Evolutionary conservation across 257 asterid genomes (phyloP), one percentile per base, ranked within the genome.

Genomic region (Leptodermis oblonga): DNA sequence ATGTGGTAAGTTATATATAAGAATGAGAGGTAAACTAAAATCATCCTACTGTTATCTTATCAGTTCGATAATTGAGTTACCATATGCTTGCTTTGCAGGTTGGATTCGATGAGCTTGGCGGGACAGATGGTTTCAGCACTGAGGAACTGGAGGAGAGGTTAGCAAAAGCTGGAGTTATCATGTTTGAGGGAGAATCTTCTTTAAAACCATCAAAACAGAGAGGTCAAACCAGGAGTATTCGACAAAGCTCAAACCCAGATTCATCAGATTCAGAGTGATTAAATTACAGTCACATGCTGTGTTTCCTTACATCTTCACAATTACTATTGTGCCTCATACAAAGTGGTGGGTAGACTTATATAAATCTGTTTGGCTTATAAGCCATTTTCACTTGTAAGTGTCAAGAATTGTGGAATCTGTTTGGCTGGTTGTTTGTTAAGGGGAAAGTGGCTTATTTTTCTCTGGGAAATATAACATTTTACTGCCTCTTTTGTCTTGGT

Each of bases 101-200:
- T 78, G 99, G 99, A 15, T 94, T 94, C 62, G 97, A 94, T 76
- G 96, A 94, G 83, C 95, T 94, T 58, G 98, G 99, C 15, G 97
- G 95, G 63, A 89, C 46, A 9, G 99, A 94, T 71, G 95, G 85
- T 17, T 94, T 94, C 85, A 87, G 88, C 82, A 94, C 98, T 0
- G 98, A 92, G 79, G 95, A 87, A 72, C 85, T 94, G 61, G 98
- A 94, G 80, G 98, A 88, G 83, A 87, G 99, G 76, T 67, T 94
- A 67, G 92, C 98, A 46, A 92, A 85, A 80, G 86, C 96, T 34
- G 78, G 81, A 71, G 98, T 92, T 54, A 82, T 94, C 62, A 0
- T 72, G 28, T 81, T 65, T 37, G 98, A 94, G 70, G 97, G 93
- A 18, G 99, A 92, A 72, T 85, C 95, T 0, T 89, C 96, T 3